Evolutionary conservation across 1,284 basidiomycete genomes (phyloP), one percentile per base, ranked within the genome.

Genomic region (Peniophora sp.): DNA sequence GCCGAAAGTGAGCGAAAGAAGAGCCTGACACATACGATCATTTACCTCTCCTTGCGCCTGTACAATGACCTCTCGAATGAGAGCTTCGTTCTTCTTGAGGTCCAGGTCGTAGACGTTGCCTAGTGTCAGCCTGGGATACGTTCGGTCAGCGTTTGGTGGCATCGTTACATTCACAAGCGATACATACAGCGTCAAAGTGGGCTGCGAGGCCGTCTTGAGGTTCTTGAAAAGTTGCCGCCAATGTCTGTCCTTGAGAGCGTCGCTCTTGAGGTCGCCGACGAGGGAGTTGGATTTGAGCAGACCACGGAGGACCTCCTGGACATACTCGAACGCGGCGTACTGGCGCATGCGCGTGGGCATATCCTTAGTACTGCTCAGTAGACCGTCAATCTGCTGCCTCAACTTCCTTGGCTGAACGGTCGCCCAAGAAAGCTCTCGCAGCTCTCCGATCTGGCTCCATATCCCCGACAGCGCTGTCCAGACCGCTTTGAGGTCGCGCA

Each of bases 341-440:
- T 99, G 97, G 53, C 97, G 83, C 97, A 99, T 99, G 51, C 95
- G 81, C 47, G 92, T 97, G 0, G 97, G 97, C 95, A 99, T 96
- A 48, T 98, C 96, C 68, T 95, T 94, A 17, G 95, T 98, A 27
- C 92, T 93, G 23, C 79, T 78, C 49, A 99, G 69, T 49, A 99
- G 75, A 3, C 78, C 83, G 61, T 99, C 97, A 52, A 99, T 85
- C 59, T 94, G 90, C 63, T 96, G 92, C 57, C 97, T 85, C 52
- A 99, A 68, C 70, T 98, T 98, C 60, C 97, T 82, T 17, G 97
- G 91, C 63, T 96, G 92, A 24, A 97, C 85, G 1, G 90, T 92
- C 3, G 88, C 81, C 97, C 97, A 99, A 3, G 85, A 73, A 61
- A 87, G 79, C 62, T 98, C 95, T 52, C 90, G 76, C 48, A 99